A percentile compares a stretch with the other conserved stretches of the same genome.
phyloP scores from a whole-genome alignment of 805 yeast genomes.

The Saccharomycopsis lassenensis region DNA sequence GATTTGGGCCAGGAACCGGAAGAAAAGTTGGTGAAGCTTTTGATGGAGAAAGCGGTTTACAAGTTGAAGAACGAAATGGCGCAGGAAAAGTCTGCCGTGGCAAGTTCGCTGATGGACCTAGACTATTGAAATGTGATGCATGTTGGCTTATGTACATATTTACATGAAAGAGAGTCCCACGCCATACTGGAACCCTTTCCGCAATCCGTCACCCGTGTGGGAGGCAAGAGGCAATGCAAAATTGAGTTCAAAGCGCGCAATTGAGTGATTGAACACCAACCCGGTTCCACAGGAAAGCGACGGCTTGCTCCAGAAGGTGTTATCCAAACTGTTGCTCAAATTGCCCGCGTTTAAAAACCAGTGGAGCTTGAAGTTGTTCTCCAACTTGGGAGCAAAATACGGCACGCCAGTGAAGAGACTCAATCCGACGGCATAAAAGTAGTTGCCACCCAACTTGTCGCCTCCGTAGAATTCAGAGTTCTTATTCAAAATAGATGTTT shows the following conservation, averaged over 20 bases:
- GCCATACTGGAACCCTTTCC: conserved; percentile 62
- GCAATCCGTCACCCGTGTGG: conserved; percentile 35
- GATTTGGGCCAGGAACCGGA: too few species aligned
- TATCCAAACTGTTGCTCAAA: conserved; percentile 30
- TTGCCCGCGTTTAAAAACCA: conserved; percentile 59
- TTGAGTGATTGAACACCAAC: conserved; percentile 47
- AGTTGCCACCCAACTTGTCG: conserved; percentile 60
- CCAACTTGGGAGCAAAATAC: conserved; percentile 24
- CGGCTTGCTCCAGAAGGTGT: conserved; percentile 23
- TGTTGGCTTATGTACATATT: too few species aligned
- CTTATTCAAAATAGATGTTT: conserved; percentile 1
- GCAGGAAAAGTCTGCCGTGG: too few species aligned
- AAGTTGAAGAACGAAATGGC: too few species aligned
- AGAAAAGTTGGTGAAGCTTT: too few species aligned
- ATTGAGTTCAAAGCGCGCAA: conserved; percentile 58
- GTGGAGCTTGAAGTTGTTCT: conserved; percentile 50
- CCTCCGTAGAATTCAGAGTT: conserved; percentile 16
- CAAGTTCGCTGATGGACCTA: too few species aligned
- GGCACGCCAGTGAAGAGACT: conserved; percentile 57
- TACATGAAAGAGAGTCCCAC: conserved; percentile 49
- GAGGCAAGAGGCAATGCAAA: conserved; percentile 50
- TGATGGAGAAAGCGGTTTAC: too few species aligned
- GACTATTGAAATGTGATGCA: too few species aligned
- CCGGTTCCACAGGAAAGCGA: conserved; percentile 51
- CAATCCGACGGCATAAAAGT: conserved; percentile 43